phyloP scores from a whole-genome alignment of 495 filamentous ascomycete species.

The Tuber borchii region DNA sequence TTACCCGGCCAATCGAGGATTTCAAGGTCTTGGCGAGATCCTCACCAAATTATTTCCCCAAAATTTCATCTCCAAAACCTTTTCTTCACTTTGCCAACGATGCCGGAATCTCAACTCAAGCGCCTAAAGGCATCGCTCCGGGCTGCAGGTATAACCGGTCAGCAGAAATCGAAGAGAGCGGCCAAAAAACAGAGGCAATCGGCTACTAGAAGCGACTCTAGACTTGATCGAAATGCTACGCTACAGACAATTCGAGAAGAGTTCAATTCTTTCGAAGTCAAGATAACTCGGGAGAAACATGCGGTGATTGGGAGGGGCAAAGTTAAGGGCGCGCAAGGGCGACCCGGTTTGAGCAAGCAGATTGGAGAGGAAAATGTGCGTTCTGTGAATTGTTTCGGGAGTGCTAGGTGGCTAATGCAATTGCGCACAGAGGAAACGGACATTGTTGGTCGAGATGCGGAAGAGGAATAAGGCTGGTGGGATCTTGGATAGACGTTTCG shows the following conservation, averaged over 20 bases:
- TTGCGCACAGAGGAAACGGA: slow-evolving; percentile 47
- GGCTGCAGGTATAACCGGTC: slow-evolving; percentile 79
- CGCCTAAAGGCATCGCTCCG: slow-evolving; percentile 82
- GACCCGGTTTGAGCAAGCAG: slow-evolving; percentile 78
- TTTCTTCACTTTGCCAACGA: slow-evolving; percentile 42
- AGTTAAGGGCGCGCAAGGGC: slow-evolving; percentile 53
- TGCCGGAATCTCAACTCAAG: slow-evolving; percentile 95
- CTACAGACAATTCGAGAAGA: slow-evolving; percentile 80
- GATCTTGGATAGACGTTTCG: slow-evolving; percentile 86
- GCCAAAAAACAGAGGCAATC: slow-evolving; percentile 65
- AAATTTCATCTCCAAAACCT: neutral
- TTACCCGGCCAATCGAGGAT: slow-evolving; percentile 17
- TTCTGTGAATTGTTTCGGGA: slow-evolving; percentile 17
- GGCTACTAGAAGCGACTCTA: slow-evolving; percentile 57
- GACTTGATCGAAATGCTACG: slow-evolving; percentile 64
- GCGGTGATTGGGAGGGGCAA: slow-evolving; percentile 44
- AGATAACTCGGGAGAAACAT: slow-evolving; percentile 49
- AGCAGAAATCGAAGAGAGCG: slow-evolving; percentile 86
- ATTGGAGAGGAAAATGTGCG: slow-evolving; percentile 77
- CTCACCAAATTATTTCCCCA: neutral
- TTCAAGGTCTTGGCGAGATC: slow-evolving; percentile 9
- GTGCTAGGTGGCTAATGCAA: neutral
- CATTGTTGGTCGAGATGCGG: slow-evolving; percentile 78
- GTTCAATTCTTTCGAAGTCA: slow-evolving; percentile 96
- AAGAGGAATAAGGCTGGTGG: slow-evolving; percentile 82